Base-by-base conservation (phyloP, 1,139 yeast species). In the Spathaspora sp. region DNA sequence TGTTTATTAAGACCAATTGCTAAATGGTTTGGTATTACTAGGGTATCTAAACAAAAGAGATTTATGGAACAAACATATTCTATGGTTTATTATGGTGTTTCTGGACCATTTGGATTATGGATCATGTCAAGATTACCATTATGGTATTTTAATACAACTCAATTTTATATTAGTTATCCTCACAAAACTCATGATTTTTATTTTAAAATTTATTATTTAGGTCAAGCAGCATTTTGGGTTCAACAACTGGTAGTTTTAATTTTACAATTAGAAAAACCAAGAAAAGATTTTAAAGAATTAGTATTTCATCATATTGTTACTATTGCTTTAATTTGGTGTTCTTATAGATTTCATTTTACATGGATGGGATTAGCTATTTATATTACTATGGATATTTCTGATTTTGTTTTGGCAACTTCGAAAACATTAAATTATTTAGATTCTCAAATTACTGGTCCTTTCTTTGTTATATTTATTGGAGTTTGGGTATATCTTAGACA, bases 221-320 rank as follows among this genome's bases (percentile, higher is more conserved):
- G 89, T 37, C 99, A 93, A 70, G 97, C 98, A 6, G 88, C 97
- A 2, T 93, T 89, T 67, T 93, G 99, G 99, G 84, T 90, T 15
- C 99, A 93, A 70, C 99, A 93, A 68, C 85, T 95, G 1, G 82
- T 88, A 38, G 86, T 93, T 24, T 74, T 93, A 51, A 69, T 84
- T 47, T 74, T 95, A 54, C 96, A 88, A 65, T 77, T 93, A 52
- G 99, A 93, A 67, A 89, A 89, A 65, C 98, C 97, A 47, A 80
- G 99, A 65, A 90, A 89, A 66, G 99, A 93, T 65, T 91, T 85
- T 67, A 74, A 82, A 57, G 99, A 93, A 67, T 78, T 93, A 52
- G 90, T 91, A 18, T 83, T 90, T 67, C 99, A 93, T 65, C 99
- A 93, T 65, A 80, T 93, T 52, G 84, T 93, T 50, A 95, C 99